Base-by-base conservation (phyloP, 1,284 basidiomycete genomes). In the Paramarasmius palmivorus region DNA sequence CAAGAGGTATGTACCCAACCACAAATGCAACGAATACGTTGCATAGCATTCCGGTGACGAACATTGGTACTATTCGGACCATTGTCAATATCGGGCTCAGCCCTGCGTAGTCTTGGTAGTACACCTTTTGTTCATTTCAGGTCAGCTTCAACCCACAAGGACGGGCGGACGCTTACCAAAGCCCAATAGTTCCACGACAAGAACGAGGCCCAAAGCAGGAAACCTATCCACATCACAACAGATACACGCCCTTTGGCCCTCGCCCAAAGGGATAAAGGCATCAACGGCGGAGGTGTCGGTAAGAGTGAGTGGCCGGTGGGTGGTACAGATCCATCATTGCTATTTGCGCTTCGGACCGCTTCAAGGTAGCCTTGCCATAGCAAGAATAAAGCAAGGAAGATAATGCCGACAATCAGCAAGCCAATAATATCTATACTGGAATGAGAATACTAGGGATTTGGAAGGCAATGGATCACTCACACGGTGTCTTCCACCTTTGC, bases 401-500 rank as follows among this genome's bases (percentile, higher is more conserved):
- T 59, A 17, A 71, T 58, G 0, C 74, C 83, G 0, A 69, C 64
- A 1, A 76, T 22, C 37, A 65, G 55, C 10, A 54, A 51, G 4
- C 44, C 54, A 37, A 55, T 47, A n/a, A 58, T 58, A 29, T 58
- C 57, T 58, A 25, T 10, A 32, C 6, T 17, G 17, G 19, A 6
- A 22, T 34, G 14, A 34, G 36, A 49, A 17, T 35, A 29, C n/a
- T 37, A 19, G 10, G 20, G 25, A 14, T 19, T 12, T 19, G 20
- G 4, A 29, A 36, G 8, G 15, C 26, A 42, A 52, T 44, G 29
- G 39, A 32, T 37, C 25, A 72, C 89, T 58, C 64, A 92, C 90
- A 92, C 9, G 78, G 72, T 0, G 89, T 92, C 48, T 68, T 73
- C 91, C 92, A 95, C n/a, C 84, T 79, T 10, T 85, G 59, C 0